These are phyloP conservation scores for Corymbia maculata DNA, from an alignment of 345 rosid species.

Conservation along the genomic window DNA sequence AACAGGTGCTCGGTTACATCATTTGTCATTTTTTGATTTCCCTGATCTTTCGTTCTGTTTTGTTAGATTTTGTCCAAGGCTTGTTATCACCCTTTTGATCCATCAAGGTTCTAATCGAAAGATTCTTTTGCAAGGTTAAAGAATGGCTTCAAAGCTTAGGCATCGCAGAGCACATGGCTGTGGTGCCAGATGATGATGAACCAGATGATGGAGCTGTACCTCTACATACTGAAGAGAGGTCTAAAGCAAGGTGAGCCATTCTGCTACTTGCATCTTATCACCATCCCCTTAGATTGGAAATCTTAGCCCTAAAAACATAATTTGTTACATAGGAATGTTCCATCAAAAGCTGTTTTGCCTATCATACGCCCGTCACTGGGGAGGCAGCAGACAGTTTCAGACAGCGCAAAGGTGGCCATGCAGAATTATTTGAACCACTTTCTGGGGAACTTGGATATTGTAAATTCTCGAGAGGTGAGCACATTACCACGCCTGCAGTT, in stretches of 20 bases:
- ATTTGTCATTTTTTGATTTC: neutral
- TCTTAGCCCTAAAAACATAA: neutral
- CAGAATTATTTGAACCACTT: conserved; percentile 84
- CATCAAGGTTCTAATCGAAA: neutral
- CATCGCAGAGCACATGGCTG: conserved; percentile 57
- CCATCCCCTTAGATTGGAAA: neutral
- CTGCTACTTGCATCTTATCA: neutral
- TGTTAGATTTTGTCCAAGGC: neutral
- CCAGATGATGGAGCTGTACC: conserved; percentile 89
- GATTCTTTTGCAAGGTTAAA: conserved; percentile 40
- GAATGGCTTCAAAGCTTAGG: conserved; percentile 93
- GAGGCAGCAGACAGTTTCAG: conserved; percentile 53
- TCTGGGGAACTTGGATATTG: conserved; percentile 77
- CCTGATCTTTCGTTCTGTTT: neutral
- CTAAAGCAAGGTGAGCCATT: conserved; percentile 50
- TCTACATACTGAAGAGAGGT: conserved; percentile 47
- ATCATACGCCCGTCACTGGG: conserved; percentile 68
- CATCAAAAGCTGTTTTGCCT: conserved; percentile 69
- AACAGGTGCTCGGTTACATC: conserved; percentile 32
- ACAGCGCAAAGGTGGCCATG: conserved; percentile 75
- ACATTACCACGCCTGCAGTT: neutral
- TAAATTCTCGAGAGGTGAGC: conserved; percentile 78
- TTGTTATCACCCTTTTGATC: neutral
- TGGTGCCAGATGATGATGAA: conserved; percentile 81
- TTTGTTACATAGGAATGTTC: conserved; percentile 43